Percentiles rank a stretch among this genome's conserved stretches.
phyloP scores from a whole-genome alignment of 2,329 filamentous ascomycete species.

The Aspergillus neoniger region DNA sequence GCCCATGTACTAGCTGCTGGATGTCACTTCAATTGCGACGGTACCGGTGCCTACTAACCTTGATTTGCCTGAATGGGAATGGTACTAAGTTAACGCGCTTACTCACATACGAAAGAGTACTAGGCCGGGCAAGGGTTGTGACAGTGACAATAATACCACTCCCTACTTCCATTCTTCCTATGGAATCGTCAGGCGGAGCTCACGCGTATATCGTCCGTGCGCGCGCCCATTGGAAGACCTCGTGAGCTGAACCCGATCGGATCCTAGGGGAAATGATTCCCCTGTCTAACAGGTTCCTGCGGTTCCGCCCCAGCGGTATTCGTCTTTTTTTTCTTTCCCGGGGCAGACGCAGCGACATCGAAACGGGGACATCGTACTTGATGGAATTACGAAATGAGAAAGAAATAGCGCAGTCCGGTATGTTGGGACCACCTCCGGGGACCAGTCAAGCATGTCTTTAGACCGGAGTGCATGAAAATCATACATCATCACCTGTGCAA shows the following conservation, averaged over 20 bases:
- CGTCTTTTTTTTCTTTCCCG: conserved; percentile 20
- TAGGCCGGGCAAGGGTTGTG: conserved; percentile 14
- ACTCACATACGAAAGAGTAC: conserved; percentile 12
- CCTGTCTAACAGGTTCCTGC: conserved; percentile 28
- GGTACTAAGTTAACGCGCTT: conserved; percentile 18
- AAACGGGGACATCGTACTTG: conserved; percentile 4
- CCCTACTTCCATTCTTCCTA: conserved; percentile 13
- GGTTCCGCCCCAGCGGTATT: conserved; percentile 27
- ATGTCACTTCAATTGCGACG: conserved; percentile 20
- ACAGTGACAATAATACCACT: conserved; percentile 10
- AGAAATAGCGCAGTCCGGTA: conserved; percentile 20
- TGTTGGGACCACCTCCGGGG: conserved; percentile 12
- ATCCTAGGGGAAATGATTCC: conserved; percentile 14
- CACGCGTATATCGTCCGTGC: conserved; percentile 29
- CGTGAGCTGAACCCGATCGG: conserved; percentile 25
- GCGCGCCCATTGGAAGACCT: conserved; percentile 22
- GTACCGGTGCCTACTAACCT: conserved; percentile 12
- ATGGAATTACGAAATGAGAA: conserved; percentile 15
- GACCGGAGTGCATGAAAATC: conserved; percentile 19
- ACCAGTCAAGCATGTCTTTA: conserved; percentile 13
- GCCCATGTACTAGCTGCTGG: conserved; percentile 16
- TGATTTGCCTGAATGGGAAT: conserved; percentile 11
- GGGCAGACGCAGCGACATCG: conserved; percentile 16
- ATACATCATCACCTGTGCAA: conserved; percentile 24
- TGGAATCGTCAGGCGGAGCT: conserved; percentile 23